phyloP scores from a whole-genome alignment of 2,329 filamentous ascomycete species.

The Stachybotrys elegans region DNA sequence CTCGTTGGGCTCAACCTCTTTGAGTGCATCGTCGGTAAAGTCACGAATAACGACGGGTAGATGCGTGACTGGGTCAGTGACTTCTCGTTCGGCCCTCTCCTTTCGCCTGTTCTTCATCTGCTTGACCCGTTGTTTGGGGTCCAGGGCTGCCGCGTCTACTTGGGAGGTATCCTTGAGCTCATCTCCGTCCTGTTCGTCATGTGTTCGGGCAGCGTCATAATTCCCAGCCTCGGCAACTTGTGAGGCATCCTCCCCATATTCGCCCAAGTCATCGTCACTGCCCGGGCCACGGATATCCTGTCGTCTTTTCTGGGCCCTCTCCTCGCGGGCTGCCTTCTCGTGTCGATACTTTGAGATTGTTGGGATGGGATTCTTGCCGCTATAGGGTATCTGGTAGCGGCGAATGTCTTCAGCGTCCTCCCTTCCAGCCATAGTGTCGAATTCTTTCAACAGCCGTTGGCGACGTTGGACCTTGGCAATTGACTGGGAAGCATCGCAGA shows the following conservation, averaged over 20 bases:
- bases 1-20: constrained; percentile 24
- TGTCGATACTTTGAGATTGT: constrained; percentile 45
- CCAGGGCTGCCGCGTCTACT: constrained; percentile 27
- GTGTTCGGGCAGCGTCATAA: constrained; percentile 9
- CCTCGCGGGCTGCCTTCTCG: constrained; percentile 38
- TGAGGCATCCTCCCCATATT: constrained; percentile 5
- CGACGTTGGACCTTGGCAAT: too few relatives aligned
- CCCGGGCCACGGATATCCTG: not conserved
- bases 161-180: constrained; percentile 29
- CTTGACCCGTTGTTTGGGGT: constrained; percentile 43
- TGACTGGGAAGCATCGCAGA: too few relatives aligned
- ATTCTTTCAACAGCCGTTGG: too few relatives aligned
- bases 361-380: constrained; percentile 37
- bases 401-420: constrained; percentile 32
- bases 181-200: constrained; percentile 12
- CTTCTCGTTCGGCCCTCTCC: constrained; percentile 49
- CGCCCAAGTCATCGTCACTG: not conserved
- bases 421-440: constrained; percentile 27
- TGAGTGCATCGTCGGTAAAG: constrained; percentile 58
- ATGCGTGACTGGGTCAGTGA: constrained; percentile 70
- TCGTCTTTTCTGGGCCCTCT: constrained; percentile 26
- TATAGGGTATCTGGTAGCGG: constrained; percentile 36
- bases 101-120: constrained; percentile 39
- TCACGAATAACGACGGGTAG: constrained; percentile 64
- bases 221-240: constrained; percentile 9